These are phyloP conservation scores for Vanilla planifolia DNA, from an alignment of 106 monocot species.

Conservation along the genomic window DNA sequence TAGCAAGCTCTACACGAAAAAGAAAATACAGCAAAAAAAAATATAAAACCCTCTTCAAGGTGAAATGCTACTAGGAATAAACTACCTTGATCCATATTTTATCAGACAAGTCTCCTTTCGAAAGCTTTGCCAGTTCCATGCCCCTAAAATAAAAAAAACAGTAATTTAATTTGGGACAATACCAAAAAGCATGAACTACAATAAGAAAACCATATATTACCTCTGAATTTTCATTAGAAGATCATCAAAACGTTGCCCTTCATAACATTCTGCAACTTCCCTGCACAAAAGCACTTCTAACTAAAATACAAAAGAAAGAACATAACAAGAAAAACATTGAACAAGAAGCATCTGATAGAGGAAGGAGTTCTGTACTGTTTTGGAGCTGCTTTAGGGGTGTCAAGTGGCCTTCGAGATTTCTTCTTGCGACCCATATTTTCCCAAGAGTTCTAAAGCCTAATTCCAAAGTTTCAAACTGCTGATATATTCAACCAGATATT, in stretches of 20 bases:
- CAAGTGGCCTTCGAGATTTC: slow-evolving; percentile 9
- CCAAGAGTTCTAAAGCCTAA: background rate
- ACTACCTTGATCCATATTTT: slow-evolving; percentile 80
- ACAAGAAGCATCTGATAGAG: background rate
- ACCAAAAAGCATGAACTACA: background rate
- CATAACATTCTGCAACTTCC: slow-evolving; percentile 15
- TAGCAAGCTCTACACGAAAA: background rate
- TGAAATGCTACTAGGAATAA: background rate
- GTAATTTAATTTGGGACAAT: background rate
- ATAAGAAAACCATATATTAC: background rate
- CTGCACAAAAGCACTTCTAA: slow-evolving; percentile 9
- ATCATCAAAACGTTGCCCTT: slow-evolving; percentile 39
- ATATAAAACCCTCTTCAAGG: background rate
- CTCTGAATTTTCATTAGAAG: slow-evolving; percentile 31
- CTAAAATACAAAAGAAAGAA: background rate
- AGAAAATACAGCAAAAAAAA: background rate
- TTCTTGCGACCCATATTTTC: slow-evolving; percentile 18
- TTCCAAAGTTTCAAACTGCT: background rate
- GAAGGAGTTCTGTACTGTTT: slow-evolving; percentile 1
- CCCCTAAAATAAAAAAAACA: slow-evolving; percentile 24
- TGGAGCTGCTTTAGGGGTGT: slow-evolving; percentile 1
- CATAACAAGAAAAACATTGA: background rate
- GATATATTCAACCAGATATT: background rate
- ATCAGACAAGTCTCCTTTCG: slow-evolving; percentile 42
- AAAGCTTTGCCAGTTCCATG: slow-evolving; percentile 40